Conservation (phyloP, 495 filamentous ascomycete species). For the Penicillium paradoxum region DNA sequence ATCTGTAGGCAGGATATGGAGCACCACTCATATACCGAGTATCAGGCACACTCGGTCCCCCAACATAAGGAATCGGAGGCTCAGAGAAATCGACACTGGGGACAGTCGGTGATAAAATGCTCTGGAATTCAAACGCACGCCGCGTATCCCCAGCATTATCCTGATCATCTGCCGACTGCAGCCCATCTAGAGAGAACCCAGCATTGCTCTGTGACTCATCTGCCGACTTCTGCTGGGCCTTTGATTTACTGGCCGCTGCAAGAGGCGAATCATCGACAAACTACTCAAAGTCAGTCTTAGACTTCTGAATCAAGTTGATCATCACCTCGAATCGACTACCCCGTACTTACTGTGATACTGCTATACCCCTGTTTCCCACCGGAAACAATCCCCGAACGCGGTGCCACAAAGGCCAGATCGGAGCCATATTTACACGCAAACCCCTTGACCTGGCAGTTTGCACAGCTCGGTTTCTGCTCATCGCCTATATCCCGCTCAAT, state of each 20-base stretch:
- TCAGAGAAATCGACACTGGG: background rate
- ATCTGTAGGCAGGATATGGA: background rate
- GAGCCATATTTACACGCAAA: slow-evolving; percentile 24
- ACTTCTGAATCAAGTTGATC: too few species aligned
- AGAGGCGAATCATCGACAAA: slow-evolving; percentile 24
- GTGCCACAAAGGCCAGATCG: slow-evolving; percentile 20
- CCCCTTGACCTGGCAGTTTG: slow-evolving; percentile 27
- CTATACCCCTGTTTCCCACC: slow-evolving; percentile 14
- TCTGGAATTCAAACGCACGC: slow-evolving; percentile 9
- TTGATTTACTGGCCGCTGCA: background rate
- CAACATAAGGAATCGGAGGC: slow-evolving; percentile 1
- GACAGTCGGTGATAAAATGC: slow-evolving; percentile 2
- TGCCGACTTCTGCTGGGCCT: background rate
- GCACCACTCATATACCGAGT: background rate
- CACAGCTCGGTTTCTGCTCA: slow-evolving; percentile 27
- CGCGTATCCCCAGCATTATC: background rate
- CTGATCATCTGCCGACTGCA: background rate
- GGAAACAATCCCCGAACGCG: slow-evolving; percentile 6
- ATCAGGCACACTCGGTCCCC: background rate
- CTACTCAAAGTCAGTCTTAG: slow-evolving; percentile 8
- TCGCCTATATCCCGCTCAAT: slow-evolving; percentile 9
- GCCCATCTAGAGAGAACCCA: background rate
- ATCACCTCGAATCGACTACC: too few species aligned
- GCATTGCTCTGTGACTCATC: background rate
- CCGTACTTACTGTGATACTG: slow-evolving; percentile 17